Conservation (phyloP, 1,139 yeast species). For the Suhomyces ambrosiae region DNA sequence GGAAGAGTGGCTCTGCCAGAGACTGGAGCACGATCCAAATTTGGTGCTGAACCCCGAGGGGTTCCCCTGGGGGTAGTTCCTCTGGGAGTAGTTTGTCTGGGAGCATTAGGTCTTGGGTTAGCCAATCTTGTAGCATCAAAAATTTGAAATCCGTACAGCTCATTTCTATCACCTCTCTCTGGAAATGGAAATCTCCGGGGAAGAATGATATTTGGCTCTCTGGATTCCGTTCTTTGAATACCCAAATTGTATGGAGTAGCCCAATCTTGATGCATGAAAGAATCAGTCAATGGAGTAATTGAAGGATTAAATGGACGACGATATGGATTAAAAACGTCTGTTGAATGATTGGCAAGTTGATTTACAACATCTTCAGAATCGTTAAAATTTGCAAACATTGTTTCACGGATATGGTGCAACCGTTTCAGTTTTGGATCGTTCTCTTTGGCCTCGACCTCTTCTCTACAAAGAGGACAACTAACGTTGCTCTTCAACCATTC, state of each 20-base stretch:
- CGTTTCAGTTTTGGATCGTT: conserved; percentile 23
- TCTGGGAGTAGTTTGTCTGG: conserved; percentile 4
- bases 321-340: conserved; percentile 43
- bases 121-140: conserved; percentile 1
- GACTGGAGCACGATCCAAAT: not conserved
- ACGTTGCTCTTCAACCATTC: conserved; percentile 47
- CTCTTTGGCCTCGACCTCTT: conserved; percentile 34
- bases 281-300: conserved; percentile 47
- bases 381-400: conserved; percentile 16
- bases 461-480: conserved; percentile 50
- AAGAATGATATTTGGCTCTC: conserved; percentile 19
- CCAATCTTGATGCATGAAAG: conserved; percentile 43
- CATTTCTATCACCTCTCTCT: conserved; percentile 2
- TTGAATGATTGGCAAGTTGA: conserved; percentile 34
- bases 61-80: conserved; percentile 1
- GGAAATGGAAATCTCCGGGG: conserved; percentile 39
- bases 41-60: not conserved
- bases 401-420: conserved; percentile 12
- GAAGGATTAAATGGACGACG: conserved; percentile 40
- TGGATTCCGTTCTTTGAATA: conserved; percentile 4
- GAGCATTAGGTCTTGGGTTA: conserved; percentile 2
- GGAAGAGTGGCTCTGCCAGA: not conserved
- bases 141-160: conserved; percentile 15
- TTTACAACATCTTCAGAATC: conserved; percentile 23
- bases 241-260: conserved; percentile 27